Evolutionary conservation across 345 rosid genomes (phyloP).

Genomic region (Populus simonii): DNA sequence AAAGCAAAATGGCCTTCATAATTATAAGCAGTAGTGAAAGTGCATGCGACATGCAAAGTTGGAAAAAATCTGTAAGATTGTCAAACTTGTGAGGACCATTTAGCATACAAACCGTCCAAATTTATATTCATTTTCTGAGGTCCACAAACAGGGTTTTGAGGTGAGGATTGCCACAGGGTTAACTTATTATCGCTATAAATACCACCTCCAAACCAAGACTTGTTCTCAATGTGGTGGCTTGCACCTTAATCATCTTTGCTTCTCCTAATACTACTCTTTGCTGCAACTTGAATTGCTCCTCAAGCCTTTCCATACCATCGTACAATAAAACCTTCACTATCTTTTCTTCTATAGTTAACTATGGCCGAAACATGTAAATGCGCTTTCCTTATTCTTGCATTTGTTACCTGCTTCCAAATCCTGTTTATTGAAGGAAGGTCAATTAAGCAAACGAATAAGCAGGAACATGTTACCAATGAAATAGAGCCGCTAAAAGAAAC

Average conservation of each 20-base stretch:
- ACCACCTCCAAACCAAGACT: not conserved
- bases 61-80: not conserved
- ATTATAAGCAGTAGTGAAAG: not conserved
- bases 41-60: not conserved
- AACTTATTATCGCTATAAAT: constrained; percentile 8
- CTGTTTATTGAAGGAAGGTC: constrained; percentile 31
- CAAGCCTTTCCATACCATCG: not conserved
- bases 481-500: not conserved
- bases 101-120: constrained; percentile 5
- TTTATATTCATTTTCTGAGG: not conserved
- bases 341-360: not conserved
- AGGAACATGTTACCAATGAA: not conserved
- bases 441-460: constrained; percentile 18
- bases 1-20: not conserved
- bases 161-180: not conserved
- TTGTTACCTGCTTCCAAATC: constrained; percentile 25
- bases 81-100: not conserved
- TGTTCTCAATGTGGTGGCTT: not conserved
- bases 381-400: constrained; percentile 22
- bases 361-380: constrained; percentile 27
- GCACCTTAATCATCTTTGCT: not conserved
- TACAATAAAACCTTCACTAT: not conserved
- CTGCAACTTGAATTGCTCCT: not conserved
- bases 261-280: not conserved
- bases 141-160: constrained; percentile 6